Conservation (phyloP, 2,329 filamentous ascomycete species). For the Fusarium nodosum region DNA sequence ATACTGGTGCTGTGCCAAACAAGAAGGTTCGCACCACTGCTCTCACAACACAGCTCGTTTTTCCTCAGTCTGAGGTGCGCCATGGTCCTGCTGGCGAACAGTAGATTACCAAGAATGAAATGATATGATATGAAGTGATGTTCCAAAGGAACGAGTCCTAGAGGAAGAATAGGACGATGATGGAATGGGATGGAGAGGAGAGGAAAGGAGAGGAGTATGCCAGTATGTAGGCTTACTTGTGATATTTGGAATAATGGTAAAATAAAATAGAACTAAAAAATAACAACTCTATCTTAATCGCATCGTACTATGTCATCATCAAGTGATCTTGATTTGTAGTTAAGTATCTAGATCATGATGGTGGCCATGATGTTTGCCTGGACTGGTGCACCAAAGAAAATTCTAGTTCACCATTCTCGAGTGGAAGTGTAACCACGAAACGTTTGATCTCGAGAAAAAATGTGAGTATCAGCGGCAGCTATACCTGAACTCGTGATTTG, state of each 20-base stretch:
- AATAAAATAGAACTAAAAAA: not conserved
- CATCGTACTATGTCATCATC: not conserved
- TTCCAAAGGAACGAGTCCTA: not conserved
- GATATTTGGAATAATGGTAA: not conserved
- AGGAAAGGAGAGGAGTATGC: not conserved
- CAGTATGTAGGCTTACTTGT: not conserved
- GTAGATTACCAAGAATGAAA: not conserved
- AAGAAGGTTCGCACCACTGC: constrained; percentile 23
- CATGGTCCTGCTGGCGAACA: not conserved
- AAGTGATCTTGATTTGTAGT: not conserved
- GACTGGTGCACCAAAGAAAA: not conserved
- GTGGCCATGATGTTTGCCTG: not conserved
- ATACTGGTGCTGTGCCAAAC: not conserved
- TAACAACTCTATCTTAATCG: too few species aligned
- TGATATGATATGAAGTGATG: not conserved
- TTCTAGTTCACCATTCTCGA: not conserved
- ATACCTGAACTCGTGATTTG: not conserved
- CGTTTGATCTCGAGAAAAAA: not conserved
- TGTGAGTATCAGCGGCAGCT: not conserved
- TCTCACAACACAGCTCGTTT: not conserved
- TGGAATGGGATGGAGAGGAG: too few species aligned
- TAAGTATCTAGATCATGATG: too few species aligned
- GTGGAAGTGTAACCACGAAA: not conserved
- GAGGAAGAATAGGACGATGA: too few species aligned
- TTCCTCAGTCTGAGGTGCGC: constrained; percentile 8